Evolutionary conservation across 1,139 yeast genomes (phyloP).

Genomic region (Torulaspora globosa): DNA sequence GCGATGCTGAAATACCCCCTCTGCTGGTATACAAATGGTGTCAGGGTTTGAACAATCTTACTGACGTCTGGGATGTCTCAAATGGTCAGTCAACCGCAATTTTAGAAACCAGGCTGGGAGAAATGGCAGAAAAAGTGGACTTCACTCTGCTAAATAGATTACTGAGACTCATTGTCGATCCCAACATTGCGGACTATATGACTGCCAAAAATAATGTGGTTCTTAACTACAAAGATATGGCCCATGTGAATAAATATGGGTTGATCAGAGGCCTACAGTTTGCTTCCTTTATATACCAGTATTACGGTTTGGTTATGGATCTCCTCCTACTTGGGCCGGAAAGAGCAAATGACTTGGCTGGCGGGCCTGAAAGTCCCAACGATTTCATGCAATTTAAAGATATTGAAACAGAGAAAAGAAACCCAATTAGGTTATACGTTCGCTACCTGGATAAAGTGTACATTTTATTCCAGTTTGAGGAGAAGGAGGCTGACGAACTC

Average conservation of each 20-base stretch:
- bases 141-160: slow-evolving; percentile 80
- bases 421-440: slow-evolving; percentile 77
- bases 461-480: slow-evolving; percentile 69
- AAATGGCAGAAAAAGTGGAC: slow-evolving; percentile 80
- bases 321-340: slow-evolving; percentile 77
- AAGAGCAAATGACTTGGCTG: slow-evolving; percentile 66
- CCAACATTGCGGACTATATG: slow-evolving; percentile 90
- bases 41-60: slow-evolving; percentile 82
- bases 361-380: slow-evolving; percentile 80
- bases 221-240: slow-evolving; percentile 89
- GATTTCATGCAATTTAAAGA: slow-evolving; percentile 70
- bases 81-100: slow-evolving; percentile 80
- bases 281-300: slow-evolving; percentile 84
- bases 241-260: slow-evolving; percentile 85
- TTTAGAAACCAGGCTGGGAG: slow-evolving; percentile 67
- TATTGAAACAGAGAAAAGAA: slow-evolving; percentile 52
- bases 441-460: slow-evolving; percentile 82
- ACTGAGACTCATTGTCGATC: slow-evolving; percentile 76
- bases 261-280: slow-evolving; percentile 84
- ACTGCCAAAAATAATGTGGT: slow-evolving; percentile 86
- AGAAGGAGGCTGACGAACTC: slow-evolving; percentile 69
- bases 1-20: slow-evolving; percentile 92
- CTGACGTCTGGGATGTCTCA: slow-evolving; percentile 71
- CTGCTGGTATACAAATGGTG: slow-evolving; percentile 90
- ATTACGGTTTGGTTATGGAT: slow-evolving; percentile 82